These are phyloP conservation scores for Russula vinacea DNA, from an alignment of 768 basidiomycete species.

Conservation along the genomic window DNA sequence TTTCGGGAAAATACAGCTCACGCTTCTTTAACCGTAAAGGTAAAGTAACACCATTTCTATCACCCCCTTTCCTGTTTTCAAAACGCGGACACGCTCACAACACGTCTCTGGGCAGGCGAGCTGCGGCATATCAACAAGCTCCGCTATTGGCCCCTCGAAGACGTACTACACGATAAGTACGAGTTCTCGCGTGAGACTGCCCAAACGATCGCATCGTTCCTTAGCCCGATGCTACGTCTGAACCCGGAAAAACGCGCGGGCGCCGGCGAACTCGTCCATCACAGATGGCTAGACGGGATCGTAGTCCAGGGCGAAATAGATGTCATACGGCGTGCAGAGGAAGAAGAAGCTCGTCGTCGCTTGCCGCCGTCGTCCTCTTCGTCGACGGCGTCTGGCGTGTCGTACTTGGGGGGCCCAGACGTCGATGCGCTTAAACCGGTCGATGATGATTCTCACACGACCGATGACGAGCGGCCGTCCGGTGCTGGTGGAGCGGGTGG, in stretches of 20 bases:
- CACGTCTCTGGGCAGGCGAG: slow-evolving; percentile 49
- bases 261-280: slow-evolving; percentile 80
- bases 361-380: slow-evolving; percentile 24
- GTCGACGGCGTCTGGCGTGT: neutral
- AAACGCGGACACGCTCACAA: neutral
- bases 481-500: neutral
- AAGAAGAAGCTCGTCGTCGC: slow-evolving; percentile 43
- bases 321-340: slow-evolving; percentile 62
- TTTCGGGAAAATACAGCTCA: slow-evolving; percentile 86
- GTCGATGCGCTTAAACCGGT: slow-evolving; percentile 75
- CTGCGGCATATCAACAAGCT: slow-evolving; percentile 92
- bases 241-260: slow-evolving; percentile 86
- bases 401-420: slow-evolving; percentile 33
- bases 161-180: slow-evolving; percentile 92
- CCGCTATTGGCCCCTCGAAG: slow-evolving; percentile 82
- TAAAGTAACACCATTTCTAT: slow-evolving; percentile 37
- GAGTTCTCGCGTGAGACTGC: slow-evolving; percentile 83
- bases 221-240: slow-evolving; percentile 86
- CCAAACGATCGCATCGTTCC: slow-evolving; percentile 73
- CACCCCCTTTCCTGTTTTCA: too few relatives aligned
- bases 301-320: slow-evolving; percentile 91
- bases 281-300: slow-evolving; percentile 82
- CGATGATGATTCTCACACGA: slow-evolving; percentile 44
- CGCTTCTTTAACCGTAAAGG: slow-evolving; percentile 98
- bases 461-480: slow-evolving; percentile 24